Evolutionary conservation across 352 stramenopile genomes (phyloP).

Genomic region (Paralagenidium karlingii): DNA sequence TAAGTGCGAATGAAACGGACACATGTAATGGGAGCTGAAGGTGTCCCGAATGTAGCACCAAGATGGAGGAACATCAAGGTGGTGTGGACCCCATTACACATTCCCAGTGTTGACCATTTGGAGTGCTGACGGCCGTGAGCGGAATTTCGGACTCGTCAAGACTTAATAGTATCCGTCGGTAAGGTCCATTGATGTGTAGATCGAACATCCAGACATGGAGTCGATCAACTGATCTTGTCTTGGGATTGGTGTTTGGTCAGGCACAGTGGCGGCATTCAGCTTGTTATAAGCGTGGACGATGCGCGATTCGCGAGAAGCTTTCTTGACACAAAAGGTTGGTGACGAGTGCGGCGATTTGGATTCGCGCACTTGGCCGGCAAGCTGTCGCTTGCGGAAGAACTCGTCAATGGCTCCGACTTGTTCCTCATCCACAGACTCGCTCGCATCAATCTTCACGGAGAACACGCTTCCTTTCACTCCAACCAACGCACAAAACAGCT

Average conservation of each 20-base stretch:
- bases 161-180: not conserved
- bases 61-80: too few species aligned
- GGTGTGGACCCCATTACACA: too few species aligned
- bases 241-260: not conserved
- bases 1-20: too few species aligned
- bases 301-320: not conserved
- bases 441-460: too few species aligned
- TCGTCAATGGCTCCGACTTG: not conserved
- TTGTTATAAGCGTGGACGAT: conserved; percentile 5
- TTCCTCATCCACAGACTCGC: not conserved
- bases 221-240: not conserved
- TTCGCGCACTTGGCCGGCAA: not conserved
- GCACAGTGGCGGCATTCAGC: conserved; percentile 1
- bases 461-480: too few species aligned
- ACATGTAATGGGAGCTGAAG: too few species aligned
- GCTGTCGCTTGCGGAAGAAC: not conserved
- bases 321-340: conserved; percentile 3
- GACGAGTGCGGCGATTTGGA: conserved; percentile 1
- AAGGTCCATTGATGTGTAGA: not conserved
- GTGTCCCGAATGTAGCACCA: too few species aligned
- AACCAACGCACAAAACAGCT: too few species aligned
- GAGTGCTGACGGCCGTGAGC: not conserved
- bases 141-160: not conserved
- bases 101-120: not conserved
- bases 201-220: not conserved